phyloP scores from a whole-genome alignment of 192 early-diverging fungal genomes.

The Phycomyces nitens region DNA sequence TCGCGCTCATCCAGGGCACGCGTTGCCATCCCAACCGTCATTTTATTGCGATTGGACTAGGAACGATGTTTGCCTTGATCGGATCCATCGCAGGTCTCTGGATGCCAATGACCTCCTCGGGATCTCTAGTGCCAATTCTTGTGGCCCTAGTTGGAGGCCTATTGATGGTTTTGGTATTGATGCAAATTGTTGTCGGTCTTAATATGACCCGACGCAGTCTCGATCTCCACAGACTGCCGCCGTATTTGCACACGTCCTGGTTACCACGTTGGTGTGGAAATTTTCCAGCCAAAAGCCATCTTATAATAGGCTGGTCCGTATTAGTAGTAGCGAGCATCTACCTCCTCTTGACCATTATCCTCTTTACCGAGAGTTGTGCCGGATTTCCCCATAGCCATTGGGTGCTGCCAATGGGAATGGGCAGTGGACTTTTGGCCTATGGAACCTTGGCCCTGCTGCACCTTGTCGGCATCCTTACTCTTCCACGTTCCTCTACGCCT shows the following conservation, averaged over 20 bases:
- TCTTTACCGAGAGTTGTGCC: constrained; percentile 8
- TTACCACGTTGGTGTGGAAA: not conserved
- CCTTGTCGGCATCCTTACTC: constrained; percentile 32
- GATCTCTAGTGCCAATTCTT: not conserved
- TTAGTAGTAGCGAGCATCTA: constrained; percentile 12
- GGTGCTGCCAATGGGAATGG: constrained; percentile 38
- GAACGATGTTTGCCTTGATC: constrained; percentile 6
- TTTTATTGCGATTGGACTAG: not conserved
- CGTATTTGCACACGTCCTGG: not conserved
- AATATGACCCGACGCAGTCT: not conserved
- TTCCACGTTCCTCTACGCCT: constrained; percentile 34
- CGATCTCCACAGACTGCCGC: not conserved
- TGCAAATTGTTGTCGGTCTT: constrained; percentile 4
- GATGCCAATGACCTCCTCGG: not conserved
- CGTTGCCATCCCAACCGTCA: constrained; percentile 1
- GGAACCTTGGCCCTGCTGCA: constrained; percentile 44
- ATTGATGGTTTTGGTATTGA: constrained; percentile 1
- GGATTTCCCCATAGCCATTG: constrained; percentile 26
- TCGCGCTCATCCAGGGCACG: constrained; percentile 36
- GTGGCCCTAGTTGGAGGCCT: not conserved
- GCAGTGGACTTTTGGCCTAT: constrained; percentile 39
- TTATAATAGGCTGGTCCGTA: constrained; percentile 9
- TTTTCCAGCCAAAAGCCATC: constrained; percentile 2
- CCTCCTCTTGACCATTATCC: constrained; percentile 3
- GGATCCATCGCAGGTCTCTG: constrained; percentile 10